Conservation (phyloP, 2,329 filamentous ascomycete genomes). For the Grosmannia serpens region DNA sequence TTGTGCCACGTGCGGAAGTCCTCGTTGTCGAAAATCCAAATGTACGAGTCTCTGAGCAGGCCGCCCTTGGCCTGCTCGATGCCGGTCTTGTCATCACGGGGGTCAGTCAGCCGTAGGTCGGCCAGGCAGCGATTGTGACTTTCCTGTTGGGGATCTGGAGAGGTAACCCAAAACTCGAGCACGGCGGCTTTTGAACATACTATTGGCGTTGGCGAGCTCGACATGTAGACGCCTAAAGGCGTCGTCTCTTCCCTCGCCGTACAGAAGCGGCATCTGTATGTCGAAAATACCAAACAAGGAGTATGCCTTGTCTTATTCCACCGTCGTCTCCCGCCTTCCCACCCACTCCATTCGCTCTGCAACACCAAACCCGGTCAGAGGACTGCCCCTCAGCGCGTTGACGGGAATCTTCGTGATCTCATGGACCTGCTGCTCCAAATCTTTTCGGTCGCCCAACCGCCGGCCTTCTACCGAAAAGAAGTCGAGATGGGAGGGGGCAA, state of each 20-base stretch:
- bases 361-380: background rate
- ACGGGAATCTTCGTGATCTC: background rate
- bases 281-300: constrained; percentile 15
- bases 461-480: constrained; percentile 5
- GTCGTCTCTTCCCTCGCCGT: constrained; percentile 13
- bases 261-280: constrained; percentile 17
- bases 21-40: background rate
- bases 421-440: background rate
- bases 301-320: constrained; percentile 14
- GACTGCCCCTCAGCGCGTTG: background rate
- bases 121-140: background rate
- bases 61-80: background rate
- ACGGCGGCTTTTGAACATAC: background rate
- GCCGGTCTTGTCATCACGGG: background rate
- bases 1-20: background rate
- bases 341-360: constrained; percentile 1
- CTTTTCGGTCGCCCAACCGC: background rate
- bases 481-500: background rate
- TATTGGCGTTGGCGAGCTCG: background rate
- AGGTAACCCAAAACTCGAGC: background rate
- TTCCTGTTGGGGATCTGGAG: background rate
- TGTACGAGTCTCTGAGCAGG: background rate
- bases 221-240: background rate
- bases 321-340: constrained; percentile 3
- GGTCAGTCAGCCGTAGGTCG: background rate